Percentiles rank a stretch among this genome's conserved stretches.
phyloP scores from a whole-genome alignment of 176 grass and related monocot species.

The Aegilops speltoides region DNA sequence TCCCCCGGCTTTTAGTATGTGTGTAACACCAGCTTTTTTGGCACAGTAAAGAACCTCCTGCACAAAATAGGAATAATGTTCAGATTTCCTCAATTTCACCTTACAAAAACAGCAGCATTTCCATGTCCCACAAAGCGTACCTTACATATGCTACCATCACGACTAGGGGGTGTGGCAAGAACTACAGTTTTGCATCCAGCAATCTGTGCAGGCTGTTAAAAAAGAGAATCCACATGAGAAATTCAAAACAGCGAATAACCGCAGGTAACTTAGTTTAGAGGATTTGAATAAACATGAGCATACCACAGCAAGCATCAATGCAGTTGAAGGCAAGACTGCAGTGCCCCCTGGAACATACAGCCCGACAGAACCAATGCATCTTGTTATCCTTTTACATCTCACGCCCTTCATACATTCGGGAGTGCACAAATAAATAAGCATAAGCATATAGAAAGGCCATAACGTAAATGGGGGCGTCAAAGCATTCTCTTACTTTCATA shows the following conservation, averaged over 20 bases:
- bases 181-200: constrained; percentile 88
- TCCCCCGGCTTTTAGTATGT: constrained; percentile 89
- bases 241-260: constrained; percentile 11
- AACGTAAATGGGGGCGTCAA: not conserved
- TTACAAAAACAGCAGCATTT: not conserved
- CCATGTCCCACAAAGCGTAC: constrained; percentile 33
- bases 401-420: constrained; percentile 62
- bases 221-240: constrained; percentile 35
- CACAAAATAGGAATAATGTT: not conserved
- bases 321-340: constrained; percentile 90
- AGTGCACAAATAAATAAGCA: constrained; percentile 5
- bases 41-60: constrained; percentile 99
- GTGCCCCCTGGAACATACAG: constrained; percentile 98
- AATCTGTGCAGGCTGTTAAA: constrained; percentile 87
- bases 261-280: not conserved
- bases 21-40: constrained; percentile 94
- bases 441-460: not conserved
- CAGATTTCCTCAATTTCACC: not conserved
- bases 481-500: constrained; percentile 64
- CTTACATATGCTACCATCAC: constrained; percentile 95
- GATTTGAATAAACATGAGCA: constrained; percentile 34
- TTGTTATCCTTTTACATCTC: constrained; percentile 91
- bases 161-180: constrained; percentile 85
- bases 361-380: constrained; percentile 82
- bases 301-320: constrained; percentile 98